phyloP scores from a whole-genome alignment of 1,284 basidiomycete genomes.

The Leccinum solheimii region DNA sequence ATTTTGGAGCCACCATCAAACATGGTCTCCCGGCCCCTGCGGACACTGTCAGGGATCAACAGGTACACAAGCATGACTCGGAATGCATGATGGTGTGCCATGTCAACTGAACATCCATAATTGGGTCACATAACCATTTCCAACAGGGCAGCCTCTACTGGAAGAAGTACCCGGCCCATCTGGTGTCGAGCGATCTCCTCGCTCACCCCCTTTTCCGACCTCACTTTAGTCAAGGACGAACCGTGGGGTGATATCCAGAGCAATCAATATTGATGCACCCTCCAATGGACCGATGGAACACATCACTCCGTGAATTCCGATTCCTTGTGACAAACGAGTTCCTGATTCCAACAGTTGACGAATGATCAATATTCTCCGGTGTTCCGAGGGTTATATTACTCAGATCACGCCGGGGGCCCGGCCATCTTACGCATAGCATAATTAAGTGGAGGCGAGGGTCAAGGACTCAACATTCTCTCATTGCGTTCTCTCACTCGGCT shows the following conservation, averaged over 20 bases:
- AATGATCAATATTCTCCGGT: neutral
- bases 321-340: neutral
- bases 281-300: neutral
- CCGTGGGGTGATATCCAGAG: neutral
- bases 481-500: neutral
- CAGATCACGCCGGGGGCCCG: neutral
- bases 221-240: too few relatives aligned
- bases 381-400: neutral
- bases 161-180: too few relatives aligned
- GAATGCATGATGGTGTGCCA: neutral
- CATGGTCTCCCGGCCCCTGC: neutral
- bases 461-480: neutral
- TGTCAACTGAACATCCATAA: neutral
- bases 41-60: slow-evolving; percentile 3
- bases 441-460: neutral
- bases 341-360: neutral
- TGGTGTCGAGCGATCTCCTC: too few relatives aligned
- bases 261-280: neutral
- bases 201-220: too few relatives aligned
- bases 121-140: neutral
- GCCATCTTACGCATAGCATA: neutral
- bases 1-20: neutral
- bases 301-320: neutral
- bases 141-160: neutral
- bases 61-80: slow-evolving; percentile 1